Percentiles rank a stretch among this genome's conserved stretches.
phyloP scores from a whole-genome alignment of 2,329 filamentous ascomycete species.

The Penicillium sp. region DNA sequence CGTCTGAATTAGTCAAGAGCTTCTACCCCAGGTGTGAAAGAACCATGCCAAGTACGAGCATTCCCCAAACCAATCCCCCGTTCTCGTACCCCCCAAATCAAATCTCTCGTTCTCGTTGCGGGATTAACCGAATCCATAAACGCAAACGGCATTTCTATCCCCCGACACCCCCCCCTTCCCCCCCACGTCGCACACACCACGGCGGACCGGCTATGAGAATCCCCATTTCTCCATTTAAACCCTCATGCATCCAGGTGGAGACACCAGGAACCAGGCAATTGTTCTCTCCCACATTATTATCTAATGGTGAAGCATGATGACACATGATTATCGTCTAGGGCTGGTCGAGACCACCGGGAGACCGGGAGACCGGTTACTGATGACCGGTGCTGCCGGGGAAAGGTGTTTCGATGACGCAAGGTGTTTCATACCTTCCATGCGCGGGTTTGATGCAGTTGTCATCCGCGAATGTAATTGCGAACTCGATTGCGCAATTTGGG shows the following conservation, averaged over 20 bases:
- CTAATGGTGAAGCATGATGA: constrained; percentile 21
- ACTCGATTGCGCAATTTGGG: constrained; percentile 3
- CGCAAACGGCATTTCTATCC: neutral
- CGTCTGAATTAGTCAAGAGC: neutral
- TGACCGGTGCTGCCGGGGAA: neutral
- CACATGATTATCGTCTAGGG: constrained; percentile 18
- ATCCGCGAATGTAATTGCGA: neutral
- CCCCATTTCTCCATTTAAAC: neutral
- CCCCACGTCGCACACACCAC: neutral
- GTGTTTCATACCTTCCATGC: neutral
- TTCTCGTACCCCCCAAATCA: too few relatives aligned
- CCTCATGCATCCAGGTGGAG: constrained; percentile 2
- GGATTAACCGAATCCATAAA: neutral
- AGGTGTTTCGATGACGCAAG: constrained; percentile 12
- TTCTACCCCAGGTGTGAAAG: neutral
- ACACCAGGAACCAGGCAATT: neutral
- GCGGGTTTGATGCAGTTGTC: neutral
- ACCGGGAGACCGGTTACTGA: constrained; percentile 1
- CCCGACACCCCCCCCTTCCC: too few relatives aligned
- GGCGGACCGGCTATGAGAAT: too few relatives aligned
- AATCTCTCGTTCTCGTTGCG: neutral
- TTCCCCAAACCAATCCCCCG: neutral
- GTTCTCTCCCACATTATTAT: constrained; percentile 12
- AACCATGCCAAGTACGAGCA: neutral
- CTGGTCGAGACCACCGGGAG: constrained; percentile 16